Percentiles rank a stretch among this genome's conserved stretches.
These are phyloP conservation scores for Puccinia polysora DNA, from an alignment of 1,284 basidiomycete genomes.

Conservation along the genomic window DNA sequence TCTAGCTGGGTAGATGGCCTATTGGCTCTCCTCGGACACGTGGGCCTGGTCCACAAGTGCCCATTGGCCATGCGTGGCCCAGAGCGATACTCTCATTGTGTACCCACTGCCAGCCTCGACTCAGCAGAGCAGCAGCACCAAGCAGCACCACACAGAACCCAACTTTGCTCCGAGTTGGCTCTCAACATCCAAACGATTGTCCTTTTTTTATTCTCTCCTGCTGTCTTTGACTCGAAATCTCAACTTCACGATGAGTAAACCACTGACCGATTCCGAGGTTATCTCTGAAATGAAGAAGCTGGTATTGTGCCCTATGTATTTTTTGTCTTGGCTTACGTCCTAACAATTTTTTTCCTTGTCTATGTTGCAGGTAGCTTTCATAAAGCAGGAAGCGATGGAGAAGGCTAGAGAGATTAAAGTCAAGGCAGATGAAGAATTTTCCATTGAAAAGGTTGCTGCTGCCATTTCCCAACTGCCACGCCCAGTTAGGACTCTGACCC, in stretches of 20 bases:
- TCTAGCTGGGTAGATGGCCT: no score
- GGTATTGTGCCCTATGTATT: background rate
- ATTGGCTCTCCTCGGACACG: no score
- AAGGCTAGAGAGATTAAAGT: constrained; percentile 94
- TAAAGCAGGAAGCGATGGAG: constrained; percentile 91
- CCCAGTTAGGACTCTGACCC: background rate
- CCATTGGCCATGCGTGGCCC: no score
- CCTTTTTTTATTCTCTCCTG: no score
- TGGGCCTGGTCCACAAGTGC: no score
- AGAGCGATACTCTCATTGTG: no score
- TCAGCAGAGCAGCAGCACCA: no score
- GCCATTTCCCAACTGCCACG: background rate
- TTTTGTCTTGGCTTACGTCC: background rate
- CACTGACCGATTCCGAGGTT: constrained; percentile 43
- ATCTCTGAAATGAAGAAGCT: constrained; percentile 44
- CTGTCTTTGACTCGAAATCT: no score
- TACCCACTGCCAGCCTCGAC: no score
- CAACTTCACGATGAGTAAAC: constrained; percentile 42
- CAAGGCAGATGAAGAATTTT: constrained; percentile 94
- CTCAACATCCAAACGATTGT: no score
- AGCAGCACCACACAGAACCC: no score
- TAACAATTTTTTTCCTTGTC: background rate
- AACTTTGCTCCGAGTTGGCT: no score
- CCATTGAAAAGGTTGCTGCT: constrained; percentile 79
- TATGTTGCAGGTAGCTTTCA: constrained; percentile 73